These are phyloP conservation scores for Diplodia seriata DNA, from an alignment of 2,329 filamentous ascomycete species.

Conservation along the genomic window DNA sequence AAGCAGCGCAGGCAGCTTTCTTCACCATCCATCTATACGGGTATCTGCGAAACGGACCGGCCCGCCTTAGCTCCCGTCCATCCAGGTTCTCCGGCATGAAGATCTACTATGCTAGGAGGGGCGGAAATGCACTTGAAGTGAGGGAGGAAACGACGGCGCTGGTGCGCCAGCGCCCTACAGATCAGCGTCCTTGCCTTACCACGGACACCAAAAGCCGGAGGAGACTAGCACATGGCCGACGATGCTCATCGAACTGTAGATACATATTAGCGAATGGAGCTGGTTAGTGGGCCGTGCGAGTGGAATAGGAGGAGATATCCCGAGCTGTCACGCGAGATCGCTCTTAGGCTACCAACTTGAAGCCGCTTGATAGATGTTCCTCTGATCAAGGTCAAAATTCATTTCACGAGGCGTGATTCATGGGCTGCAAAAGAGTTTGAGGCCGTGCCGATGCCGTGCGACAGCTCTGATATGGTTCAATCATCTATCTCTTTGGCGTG, in stretches of 20 bases:
- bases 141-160: background rate
- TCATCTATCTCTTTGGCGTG: background rate
- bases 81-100: background rate
- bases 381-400: background rate
- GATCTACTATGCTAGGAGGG: background rate
- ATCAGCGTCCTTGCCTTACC: slow-evolving; percentile 1
- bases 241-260: background rate
- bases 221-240: background rate
- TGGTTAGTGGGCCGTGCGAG: background rate
- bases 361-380: background rate
- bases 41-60: slow-evolving; percentile 10
- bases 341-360: background rate
- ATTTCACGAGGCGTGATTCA: background rate
- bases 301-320: background rate
- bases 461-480: background rate
- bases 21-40: background rate
- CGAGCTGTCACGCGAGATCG: too few species aligned
- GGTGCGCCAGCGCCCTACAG: background rate
- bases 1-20: too few species aligned
- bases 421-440: background rate
- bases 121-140: background rate
- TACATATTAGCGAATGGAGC: background rate
- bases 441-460: background rate
- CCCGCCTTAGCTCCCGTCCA: background rate
- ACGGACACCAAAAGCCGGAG: background rate